Evolutionary conservation across 2,329 filamentous ascomycete species (phyloP), one percentile per base, ranked within the genome.

Genomic region (Trichoderma guizhouense): DNA sequence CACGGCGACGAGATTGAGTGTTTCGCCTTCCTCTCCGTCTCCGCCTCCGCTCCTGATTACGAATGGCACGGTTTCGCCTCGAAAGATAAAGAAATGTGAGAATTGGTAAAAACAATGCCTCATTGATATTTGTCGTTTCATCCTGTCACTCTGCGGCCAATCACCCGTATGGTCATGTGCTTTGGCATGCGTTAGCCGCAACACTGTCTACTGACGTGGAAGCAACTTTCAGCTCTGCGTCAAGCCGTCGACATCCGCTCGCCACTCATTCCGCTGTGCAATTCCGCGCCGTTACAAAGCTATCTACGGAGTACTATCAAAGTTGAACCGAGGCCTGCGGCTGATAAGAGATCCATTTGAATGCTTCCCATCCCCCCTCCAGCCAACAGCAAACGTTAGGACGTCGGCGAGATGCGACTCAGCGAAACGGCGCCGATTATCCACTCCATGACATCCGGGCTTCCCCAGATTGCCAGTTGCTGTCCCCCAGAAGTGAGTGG

Each of bases 361-460:
- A 24, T 24, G 47, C 21, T 21, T 34, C 30, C 39, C 39, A 36
- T 18, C 39, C 39, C 36, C 36, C 36, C 36, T 18, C 36, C 5
- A n/a, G 26, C 60, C 32, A 39, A 57, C 47, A 5, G 21, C 28
- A 24, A 32, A 24, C 65, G 39, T 4, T 60, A 69, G 55, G 55
- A 69, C 18, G 24, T 61, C 66, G 66, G 66, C 66, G 66, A 69
- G 66, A 21, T 69, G 66, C 66, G 66, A 36, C 32, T 9, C 15
- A 57, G 47, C 63, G 32, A 66, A 55, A 9, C 34, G 39, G 26
- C 47, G 14, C 6, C 28, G 28, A 30, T 30, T 24, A 51, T 51
- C 62, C 51, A 67, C 64, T 32, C 30, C 28, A 21, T 32, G n/a
- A 32, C 24, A 68, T 21, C 53, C 55, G 55, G 28, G 18, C 43